Conservation (phyloP, 2,329 filamentous ascomycete genomes). For the Aspergillus latus region DNA sequence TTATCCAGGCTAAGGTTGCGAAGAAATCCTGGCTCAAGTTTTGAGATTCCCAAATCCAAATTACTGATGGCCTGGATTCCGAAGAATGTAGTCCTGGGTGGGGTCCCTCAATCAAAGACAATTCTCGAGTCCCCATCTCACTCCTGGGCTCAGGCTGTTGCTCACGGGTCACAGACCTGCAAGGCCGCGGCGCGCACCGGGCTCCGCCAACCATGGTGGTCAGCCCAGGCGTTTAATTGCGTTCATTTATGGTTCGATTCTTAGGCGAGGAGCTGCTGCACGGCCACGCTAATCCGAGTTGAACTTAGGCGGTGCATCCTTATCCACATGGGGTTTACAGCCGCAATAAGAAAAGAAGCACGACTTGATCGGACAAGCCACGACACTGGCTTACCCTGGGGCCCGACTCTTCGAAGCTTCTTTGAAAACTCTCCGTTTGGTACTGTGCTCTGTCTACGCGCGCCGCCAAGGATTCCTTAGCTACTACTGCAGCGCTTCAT, state of each 20-base stretch:
- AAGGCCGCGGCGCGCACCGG: not conserved
- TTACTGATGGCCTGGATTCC: not conserved
- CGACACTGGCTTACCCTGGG: constrained; percentile 11
- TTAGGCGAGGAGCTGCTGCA: not conserved
- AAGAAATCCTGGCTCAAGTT: constrained; percentile 1
- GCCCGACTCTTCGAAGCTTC: constrained; percentile 6
- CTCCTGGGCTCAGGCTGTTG: not conserved
- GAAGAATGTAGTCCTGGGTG: constrained; percentile 1
- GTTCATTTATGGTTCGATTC: constrained; percentile 15
- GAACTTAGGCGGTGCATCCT: constrained; percentile 10
- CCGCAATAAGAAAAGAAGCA: constrained; percentile 21
- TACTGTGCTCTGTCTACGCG: constrained; percentile 9
- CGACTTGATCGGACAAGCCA: constrained; percentile 7
- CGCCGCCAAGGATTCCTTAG: constrained; percentile 8
- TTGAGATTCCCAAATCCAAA: not conserved
- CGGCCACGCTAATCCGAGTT: constrained; percentile 12
- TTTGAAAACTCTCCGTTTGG: constrained; percentile 10
- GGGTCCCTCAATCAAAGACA: not conserved
- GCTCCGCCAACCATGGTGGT: constrained; percentile 10
- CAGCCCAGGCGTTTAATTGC: constrained; percentile 18
- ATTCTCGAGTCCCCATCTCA: constrained; percentile 3
- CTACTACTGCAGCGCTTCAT: constrained; percentile 1
- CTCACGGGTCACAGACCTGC: not conserved
- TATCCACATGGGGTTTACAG: constrained; percentile 19
- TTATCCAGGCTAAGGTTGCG: not conserved